Evolutionary conservation across 1,284 basidiomycete genomes (phyloP).

Genomic region (Takashimella tepidaria): DNA sequence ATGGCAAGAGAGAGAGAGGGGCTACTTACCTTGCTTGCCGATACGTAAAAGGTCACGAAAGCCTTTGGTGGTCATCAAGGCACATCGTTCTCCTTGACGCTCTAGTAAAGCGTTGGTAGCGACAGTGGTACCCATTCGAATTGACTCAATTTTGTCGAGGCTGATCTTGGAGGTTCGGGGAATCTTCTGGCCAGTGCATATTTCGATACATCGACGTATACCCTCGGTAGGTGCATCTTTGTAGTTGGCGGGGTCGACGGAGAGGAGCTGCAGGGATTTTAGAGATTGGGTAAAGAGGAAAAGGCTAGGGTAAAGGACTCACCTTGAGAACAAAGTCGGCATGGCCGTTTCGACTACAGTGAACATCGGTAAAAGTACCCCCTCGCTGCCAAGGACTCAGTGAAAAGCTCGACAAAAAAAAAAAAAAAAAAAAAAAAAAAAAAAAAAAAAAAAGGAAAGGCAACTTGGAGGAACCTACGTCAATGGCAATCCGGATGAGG

Average conservation of each 20-base stretch:
- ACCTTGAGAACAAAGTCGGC: background rate
- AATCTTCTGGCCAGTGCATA: constrained; percentile 62
- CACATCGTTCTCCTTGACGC: constrained; percentile 86
- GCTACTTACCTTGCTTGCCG: constrained; percentile 36
- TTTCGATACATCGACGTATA: constrained; percentile 80
- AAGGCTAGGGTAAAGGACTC: background rate
- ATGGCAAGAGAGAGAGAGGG: background rate
- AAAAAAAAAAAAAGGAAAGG: background rate
- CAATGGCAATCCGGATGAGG: background rate
- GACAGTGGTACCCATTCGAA: constrained; percentile 51
- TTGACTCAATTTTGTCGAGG: constrained; percentile 28
- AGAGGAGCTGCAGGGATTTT: constrained; percentile 69
- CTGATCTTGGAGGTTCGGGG: constrained; percentile 60
- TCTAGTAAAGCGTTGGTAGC: constrained; percentile 95
- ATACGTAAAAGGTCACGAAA: constrained; percentile 48
- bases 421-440: background rate
- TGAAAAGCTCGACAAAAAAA: too few relatives aligned
- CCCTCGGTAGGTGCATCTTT: constrained; percentile 78
- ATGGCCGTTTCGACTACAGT: constrained; percentile 4
- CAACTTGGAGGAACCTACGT: background rate
- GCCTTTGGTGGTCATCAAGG: constrained; percentile 87
- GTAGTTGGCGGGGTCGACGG: constrained; percentile 82
- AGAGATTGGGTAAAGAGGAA: background rate
- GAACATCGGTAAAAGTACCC: constrained; percentile 46
- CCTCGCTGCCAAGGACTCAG: too few relatives aligned